Base-by-base conservation (phyloP, 495 filamentous ascomycete genomes). In the Platismatia glauca region DNA sequence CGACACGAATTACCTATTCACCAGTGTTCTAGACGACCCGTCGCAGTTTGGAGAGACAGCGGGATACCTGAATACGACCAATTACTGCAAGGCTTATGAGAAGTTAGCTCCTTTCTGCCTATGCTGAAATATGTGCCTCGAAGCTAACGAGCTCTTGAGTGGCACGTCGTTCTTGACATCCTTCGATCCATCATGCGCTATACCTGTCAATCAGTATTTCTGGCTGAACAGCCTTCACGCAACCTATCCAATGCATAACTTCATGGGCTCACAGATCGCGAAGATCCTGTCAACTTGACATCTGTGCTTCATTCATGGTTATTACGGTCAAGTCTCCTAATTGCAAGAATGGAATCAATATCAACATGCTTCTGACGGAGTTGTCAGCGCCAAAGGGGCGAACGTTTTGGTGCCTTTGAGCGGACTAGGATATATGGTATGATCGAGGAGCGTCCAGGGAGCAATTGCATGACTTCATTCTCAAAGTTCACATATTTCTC, bases 211-310 rank as follows among this genome's bases (percentile, higher is more conserved):
- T 58, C 70, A 85, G 63, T 87, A 85, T 67, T 82, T 86, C 64
- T 86, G 83, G 84, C 70, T 86, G 22, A 85, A 86, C 63, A 75
- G 67, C 46, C 68, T 87, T 58, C 84, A 87, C 64, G 84, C 84
- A 7, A 85, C 82, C 1, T 82, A 75, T 67, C 75, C 81, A 0
- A 79, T 86, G 56, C 82, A 86, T 60, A 81, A 82, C 62, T 77
- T 78, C 12, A 73, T 83, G 35, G 84, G 82, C 5, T 64, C 77
- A 52, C 72, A 74, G 44, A 72, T 86, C 7, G 78, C 76, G 16
- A 71, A 75, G 56, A 72, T 76, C 20, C 66, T 83, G 56, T 60
- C 57, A 9, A 69, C 61, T 29, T 53, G 50, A 53, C 0, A 53
- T 6, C 9, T 53, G 33, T n/a, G 33, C 27, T 33, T 33, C 13